Base-by-base conservation (phyloP, 202 grass and related monocot genomes). In the Panicum hallii region DNA sequence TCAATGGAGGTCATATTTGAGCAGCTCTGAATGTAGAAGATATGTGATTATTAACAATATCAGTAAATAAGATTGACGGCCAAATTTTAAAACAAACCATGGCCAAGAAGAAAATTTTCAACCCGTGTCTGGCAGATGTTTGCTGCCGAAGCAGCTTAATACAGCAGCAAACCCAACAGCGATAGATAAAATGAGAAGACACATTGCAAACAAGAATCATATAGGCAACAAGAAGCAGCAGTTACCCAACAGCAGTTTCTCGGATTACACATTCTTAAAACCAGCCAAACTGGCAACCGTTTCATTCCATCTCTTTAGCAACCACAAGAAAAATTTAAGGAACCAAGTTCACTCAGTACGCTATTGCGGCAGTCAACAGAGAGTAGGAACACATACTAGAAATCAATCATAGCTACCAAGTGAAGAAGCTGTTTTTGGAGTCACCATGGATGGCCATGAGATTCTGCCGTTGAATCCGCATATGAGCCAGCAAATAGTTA, bases 251-350 rank as follows among this genome's bases (percentile, higher is more conserved):
- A 17, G 20, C 34, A 61, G 20, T 38, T 84, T 72, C 66, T 66
- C 63, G 7, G 58, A 70, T 89, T 80, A 75, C 76, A 89, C 64
- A 79, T 56, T 66, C 65, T 66, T 83, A 67, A 83, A 63, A 77
- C 60, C 32, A 42, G 78, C 78, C 77, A 89, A 63, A 85, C 45
- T 16, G 9, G 44, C 67, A 72, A 61, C 75, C 49, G 17, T 82
- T 86, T 86, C 74, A 68, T 60, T 43, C 83, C 48, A 81, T 81
- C 78, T 72, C 74, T 11, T 66, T 67, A 65, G 62, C 67, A 55
- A 63, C 74, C 26, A 72, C 22, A 54, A 32, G 15, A 12, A 1
- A 34, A 36, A 62, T 72, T 60, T 28, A 82, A 72, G 3, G 54
- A 63, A 64, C 38, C 40, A 61, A 8, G 38, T 78, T 63, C 22